These are phyloP conservation scores for Actinomucor elegans DNA, from an alignment of 371 early-diverging fungal genomes.

Conservation along the genomic window DNA sequence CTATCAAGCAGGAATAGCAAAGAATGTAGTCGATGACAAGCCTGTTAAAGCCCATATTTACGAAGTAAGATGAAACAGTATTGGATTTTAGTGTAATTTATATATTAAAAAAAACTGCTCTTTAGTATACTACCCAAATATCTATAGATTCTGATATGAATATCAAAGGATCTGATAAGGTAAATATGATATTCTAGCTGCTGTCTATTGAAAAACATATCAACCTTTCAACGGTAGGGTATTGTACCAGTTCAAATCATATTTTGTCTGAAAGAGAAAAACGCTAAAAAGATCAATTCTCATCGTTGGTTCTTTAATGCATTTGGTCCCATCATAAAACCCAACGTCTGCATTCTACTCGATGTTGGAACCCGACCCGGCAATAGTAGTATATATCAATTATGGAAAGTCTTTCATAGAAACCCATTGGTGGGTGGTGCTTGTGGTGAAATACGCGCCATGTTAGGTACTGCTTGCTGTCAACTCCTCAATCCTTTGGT, in stretches of 20 bases:
- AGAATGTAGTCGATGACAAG: slow-evolving; percentile 60
- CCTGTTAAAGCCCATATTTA: slow-evolving; percentile 78
- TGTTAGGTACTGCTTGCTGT: slow-evolving; percentile 66
- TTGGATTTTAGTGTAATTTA: background rate
- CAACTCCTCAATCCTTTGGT: slow-evolving; percentile 81
- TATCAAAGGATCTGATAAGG: slow-evolving; percentile 67
- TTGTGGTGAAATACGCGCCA: slow-evolving; percentile 85
- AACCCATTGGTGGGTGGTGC: slow-evolving; percentile 76
- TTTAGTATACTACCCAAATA: slow-evolving; percentile 87
- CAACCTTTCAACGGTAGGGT: slow-evolving; percentile 25
- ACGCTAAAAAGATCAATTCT: slow-evolving; percentile 80
- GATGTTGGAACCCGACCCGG: slow-evolving; percentile 87
- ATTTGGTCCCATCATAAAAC: slow-evolving; percentile 73
- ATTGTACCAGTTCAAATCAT: slow-evolving; percentile 80
- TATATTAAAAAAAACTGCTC: too few relatives aligned
- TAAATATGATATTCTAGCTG: too few relatives aligned
- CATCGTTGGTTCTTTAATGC: slow-evolving; percentile 93
- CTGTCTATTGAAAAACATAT: background rate
- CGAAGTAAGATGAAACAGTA: slow-evolving; percentile 49
- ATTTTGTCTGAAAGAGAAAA: slow-evolving; percentile 79
- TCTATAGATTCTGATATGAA: slow-evolving; percentile 74
- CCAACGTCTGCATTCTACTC: slow-evolving; percentile 76
- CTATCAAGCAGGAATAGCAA: slow-evolving; percentile 76
- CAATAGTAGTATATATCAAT: slow-evolving; percentile 67
- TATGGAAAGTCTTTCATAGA: slow-evolving; percentile 80